Conservation (phyloP, 2,329 filamentous ascomycete genomes). For the Cordyceps javanica region DNA sequence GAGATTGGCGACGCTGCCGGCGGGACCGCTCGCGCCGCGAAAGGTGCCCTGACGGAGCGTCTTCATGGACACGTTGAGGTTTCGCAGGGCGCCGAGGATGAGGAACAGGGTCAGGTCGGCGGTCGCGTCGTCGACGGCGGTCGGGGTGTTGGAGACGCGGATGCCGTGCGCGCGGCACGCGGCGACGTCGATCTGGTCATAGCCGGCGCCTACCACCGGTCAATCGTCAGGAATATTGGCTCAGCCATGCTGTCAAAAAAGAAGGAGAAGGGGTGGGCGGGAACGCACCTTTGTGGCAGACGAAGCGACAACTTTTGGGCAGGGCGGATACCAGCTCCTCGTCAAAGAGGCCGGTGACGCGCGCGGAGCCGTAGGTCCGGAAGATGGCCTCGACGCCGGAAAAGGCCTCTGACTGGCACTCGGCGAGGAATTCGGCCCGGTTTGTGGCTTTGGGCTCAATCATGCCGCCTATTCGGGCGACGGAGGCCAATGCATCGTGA, state of each 20-base stretch:
- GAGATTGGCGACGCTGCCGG: constrained; percentile 26
- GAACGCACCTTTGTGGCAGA: constrained; percentile 54
- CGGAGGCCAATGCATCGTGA: constrained; percentile 54
- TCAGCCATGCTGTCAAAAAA: too few species aligned
- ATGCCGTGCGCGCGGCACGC: constrained; percentile 63
- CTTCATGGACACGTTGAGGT: constrained; percentile 61
- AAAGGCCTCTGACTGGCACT: constrained; percentile 59
- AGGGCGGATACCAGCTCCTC: constrained; percentile 58
- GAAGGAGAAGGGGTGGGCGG: not conserved
- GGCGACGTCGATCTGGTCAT: constrained; percentile 72
- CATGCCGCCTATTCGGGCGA: constrained; percentile 59
- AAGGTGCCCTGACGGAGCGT: constrained; percentile 61
- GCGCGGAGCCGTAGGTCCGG: constrained; percentile 61
- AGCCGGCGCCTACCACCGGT: constrained; percentile 60
- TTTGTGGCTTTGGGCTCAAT: constrained; percentile 54
- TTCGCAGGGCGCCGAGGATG: constrained; percentile 71
- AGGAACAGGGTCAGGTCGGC: constrained; percentile 78
- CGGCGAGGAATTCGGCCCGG: constrained; percentile 61
- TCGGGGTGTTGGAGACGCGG: constrained; percentile 74
- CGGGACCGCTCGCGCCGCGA: constrained; percentile 42
- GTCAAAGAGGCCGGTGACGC: constrained; percentile 64
- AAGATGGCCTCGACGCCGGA: constrained; percentile 61
- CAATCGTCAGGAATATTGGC: too few species aligned
- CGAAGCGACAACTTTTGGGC: constrained; percentile 47
- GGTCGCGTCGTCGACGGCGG: constrained; percentile 74